Conservation (phyloP, 2,329 filamentous ascomycete species). For the Penicillium nordicum region DNA sequence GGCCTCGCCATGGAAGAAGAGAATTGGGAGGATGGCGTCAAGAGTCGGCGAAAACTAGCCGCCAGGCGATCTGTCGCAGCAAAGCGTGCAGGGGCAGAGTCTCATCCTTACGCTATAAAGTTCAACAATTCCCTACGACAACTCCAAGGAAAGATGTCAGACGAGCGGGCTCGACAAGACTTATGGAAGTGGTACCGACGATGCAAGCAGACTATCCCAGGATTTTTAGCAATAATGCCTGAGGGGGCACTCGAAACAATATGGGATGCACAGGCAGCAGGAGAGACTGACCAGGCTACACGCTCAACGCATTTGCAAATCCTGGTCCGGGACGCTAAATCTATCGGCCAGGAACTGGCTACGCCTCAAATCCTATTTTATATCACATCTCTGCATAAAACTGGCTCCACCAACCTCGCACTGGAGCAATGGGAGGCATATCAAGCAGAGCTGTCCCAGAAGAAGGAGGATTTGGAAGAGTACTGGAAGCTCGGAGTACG, state of each 20-base stretch:
- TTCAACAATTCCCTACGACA: slow-evolving; percentile 41
- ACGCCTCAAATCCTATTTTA: slow-evolving; percentile 61
- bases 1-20: slow-evolving; percentile 37
- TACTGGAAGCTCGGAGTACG: slow-evolving; percentile 51
- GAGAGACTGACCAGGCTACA: slow-evolving; percentile 45
- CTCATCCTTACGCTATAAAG: slow-evolving; percentile 39
- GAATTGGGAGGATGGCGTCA: slow-evolving; percentile 31
- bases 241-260: slow-evolving; percentile 60
- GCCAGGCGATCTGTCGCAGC: slow-evolving; percentile 31
- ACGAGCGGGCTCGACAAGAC: slow-evolving; percentile 33
- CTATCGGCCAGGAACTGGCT: slow-evolving; percentile 54
- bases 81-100: slow-evolving; percentile 31
- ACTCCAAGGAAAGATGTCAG: slow-evolving; percentile 26
- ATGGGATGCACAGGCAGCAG: slow-evolving; percentile 57
- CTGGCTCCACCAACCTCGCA: slow-evolving; percentile 59
- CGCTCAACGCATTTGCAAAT: slow-evolving; percentile 59
- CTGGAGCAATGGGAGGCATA: slow-evolving; percentile 62
- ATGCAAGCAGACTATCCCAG: slow-evolving; percentile 46
- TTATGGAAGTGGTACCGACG: slow-evolving; percentile 52
- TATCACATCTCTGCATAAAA: slow-evolving; percentile 65
- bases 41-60: slow-evolving; percentile 17
- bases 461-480: slow-evolving; percentile 37
- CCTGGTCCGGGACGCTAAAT: slow-evolving; percentile 64
- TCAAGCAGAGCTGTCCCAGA: slow-evolving; percentile 51
- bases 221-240: slow-evolving; percentile 56